Evolutionary conservation across 176 grass and related monocot species (phyloP).

Genomic region (Tillandsia fasciculata): DNA sequence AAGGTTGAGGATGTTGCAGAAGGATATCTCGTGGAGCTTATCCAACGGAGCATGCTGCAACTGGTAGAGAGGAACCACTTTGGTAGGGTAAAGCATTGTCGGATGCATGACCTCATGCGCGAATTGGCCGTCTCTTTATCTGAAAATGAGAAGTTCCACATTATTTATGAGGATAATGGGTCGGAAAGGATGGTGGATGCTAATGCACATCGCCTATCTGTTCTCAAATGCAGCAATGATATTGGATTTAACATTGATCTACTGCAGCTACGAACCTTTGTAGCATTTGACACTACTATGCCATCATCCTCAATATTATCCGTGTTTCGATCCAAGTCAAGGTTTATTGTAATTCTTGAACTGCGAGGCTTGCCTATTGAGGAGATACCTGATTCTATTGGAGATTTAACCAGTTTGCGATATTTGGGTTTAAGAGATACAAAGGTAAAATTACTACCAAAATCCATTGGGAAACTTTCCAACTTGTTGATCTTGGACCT

Average conservation of each 20-base stretch:
- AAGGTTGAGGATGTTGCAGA: constrained; percentile 49
- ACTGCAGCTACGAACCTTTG: constrained; percentile 21
- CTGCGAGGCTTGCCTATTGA: background rate
- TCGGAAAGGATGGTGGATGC: background rate
- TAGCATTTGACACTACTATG: constrained; percentile 18
- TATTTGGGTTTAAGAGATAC: constrained; percentile 28
- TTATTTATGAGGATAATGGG: constrained; percentile 8
- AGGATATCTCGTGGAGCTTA: constrained; percentile 22
- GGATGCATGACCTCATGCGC: constrained; percentile 43
- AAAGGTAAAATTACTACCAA: constrained; percentile 35
- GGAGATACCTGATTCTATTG: constrained; percentile 21
- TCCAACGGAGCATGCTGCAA: constrained; percentile 40
- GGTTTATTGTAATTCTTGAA: constrained; percentile 28
- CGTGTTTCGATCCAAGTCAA: constrained; percentile 9
- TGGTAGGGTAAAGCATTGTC: constrained; percentile 6
- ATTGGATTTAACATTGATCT: background rate
- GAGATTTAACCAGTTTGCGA: constrained; percentile 37
- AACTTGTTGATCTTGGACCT: constrained; percentile 47
- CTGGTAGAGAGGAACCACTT: constrained; percentile 2
- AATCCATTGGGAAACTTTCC: constrained; percentile 19
- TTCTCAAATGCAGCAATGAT: constrained; percentile 6
- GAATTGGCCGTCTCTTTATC: constrained; percentile 31
- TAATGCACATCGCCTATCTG: background rate
- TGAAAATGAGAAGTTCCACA: constrained; percentile 17
- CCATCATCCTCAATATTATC: background rate